Evolutionary conservation across 495 filamentous ascomycete species (phyloP).

Genomic region (Pseudotulostoma volvatum): DNA sequence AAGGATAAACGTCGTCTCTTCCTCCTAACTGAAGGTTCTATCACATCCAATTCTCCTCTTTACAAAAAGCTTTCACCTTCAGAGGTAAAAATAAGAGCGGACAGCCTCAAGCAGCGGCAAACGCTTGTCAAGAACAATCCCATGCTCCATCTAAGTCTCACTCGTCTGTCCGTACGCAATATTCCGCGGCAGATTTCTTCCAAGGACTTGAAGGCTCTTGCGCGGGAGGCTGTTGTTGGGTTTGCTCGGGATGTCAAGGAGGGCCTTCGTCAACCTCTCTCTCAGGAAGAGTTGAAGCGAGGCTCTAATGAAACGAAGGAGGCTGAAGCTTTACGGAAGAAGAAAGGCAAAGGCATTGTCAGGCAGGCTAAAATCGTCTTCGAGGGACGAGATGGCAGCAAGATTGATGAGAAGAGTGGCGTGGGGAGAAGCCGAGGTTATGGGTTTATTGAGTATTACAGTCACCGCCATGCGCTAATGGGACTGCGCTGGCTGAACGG

Average conservation of each 20-base stretch:
- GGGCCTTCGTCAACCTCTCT: slow-evolving; percentile 53
- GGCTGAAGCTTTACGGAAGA: slow-evolving; percentile 58
- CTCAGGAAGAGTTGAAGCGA: slow-evolving; percentile 69
- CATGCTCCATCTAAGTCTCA: slow-evolving; percentile 72
- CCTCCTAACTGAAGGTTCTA: slow-evolving; percentile 72
- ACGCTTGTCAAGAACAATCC: slow-evolving; percentile 82
- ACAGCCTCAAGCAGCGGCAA: slow-evolving; percentile 75
- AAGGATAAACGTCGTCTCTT: slow-evolving; percentile 88
- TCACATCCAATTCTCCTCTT: slow-evolving; percentile 51
- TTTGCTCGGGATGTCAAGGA: slow-evolving; percentile 82
- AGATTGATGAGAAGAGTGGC: slow-evolving; percentile 54
- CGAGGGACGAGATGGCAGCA: slow-evolving; percentile 66
- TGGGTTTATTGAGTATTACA: slow-evolving; percentile 93
- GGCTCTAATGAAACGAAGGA: slow-evolving; percentile 64
- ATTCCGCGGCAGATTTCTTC: slow-evolving; percentile 68
- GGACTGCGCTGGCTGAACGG: slow-evolving; percentile 88
- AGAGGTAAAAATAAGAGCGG: slow-evolving; percentile 75
- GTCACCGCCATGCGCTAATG: slow-evolving; percentile 89
- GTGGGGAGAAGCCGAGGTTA: slow-evolving; percentile 80
- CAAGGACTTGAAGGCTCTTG: slow-evolving; percentile 82
- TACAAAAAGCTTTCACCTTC: slow-evolving; percentile 60
- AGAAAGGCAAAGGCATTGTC: slow-evolving; percentile 83
- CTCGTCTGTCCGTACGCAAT: slow-evolving; percentile 87
- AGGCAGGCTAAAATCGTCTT: slow-evolving; percentile 89
- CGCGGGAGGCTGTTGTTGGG: slow-evolving; percentile 75